Conservation (phyloP, 2,329 filamentous ascomycete species). For the Colletotrichum lentis region DNA sequence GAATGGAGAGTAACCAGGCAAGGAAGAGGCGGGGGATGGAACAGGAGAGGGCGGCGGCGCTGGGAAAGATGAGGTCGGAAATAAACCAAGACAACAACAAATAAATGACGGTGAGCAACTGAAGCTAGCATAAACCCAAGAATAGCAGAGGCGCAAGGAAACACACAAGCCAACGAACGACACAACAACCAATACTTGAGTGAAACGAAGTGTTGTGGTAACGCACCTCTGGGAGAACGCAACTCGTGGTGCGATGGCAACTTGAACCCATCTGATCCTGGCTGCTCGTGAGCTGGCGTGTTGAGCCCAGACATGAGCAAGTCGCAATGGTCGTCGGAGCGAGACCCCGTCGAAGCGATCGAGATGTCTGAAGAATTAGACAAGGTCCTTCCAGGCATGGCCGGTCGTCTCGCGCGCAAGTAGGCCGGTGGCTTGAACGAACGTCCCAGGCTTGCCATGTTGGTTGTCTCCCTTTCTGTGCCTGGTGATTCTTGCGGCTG, state of each 20-base stretch:
- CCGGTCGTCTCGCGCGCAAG: conserved; percentile 54
- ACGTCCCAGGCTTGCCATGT: conserved; percentile 59
- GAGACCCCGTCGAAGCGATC: conserved; percentile 46
- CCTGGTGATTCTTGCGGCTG: not conserved
- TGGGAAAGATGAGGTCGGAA: not conserved
- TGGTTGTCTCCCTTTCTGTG: conserved; percentile 26
- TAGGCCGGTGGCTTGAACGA: conserved; percentile 59
- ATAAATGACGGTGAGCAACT: not conserved
- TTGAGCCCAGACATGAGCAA: conserved; percentile 48
- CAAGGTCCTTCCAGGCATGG: conserved; percentile 53
- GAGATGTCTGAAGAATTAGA: conserved; percentile 60
- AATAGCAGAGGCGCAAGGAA: not conserved
- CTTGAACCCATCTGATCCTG: conserved; percentile 16
- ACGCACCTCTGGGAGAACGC: conserved; percentile 26
- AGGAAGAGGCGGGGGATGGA: not conserved
- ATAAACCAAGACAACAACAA: not conserved
- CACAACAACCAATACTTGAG: not conserved
- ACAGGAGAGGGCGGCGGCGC: not conserved
- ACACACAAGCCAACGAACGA: not conserved
- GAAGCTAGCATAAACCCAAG: not conserved
- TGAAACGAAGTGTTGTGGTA: not conserved
- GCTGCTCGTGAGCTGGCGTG: conserved; percentile 36
- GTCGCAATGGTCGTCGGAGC: conserved; percentile 43
- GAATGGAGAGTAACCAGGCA: not conserved
- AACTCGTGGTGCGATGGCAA: conserved; percentile 11